Percentiles rank a stretch among this genome's conserved stretches.
phyloP scores from a whole-genome alignment of 2,329 filamentous ascomycete species.

The Calcarisporium arbuscula region DNA sequence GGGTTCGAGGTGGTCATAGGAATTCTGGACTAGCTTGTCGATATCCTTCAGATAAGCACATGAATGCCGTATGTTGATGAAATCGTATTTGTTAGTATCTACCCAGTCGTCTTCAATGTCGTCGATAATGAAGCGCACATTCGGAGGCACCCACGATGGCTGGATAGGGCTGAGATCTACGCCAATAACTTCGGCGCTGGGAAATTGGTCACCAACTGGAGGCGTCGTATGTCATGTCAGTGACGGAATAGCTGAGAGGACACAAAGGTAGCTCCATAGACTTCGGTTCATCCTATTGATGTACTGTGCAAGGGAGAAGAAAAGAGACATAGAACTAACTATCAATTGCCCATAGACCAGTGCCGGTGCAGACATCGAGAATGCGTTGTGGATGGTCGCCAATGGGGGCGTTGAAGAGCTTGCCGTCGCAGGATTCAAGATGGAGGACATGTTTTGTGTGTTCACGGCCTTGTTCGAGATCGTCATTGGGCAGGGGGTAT shows the following conservation, averaged over 20 bases:
- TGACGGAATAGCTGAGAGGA: not conserved
- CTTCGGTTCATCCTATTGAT: not conserved
- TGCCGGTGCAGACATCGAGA: conserved; percentile 33
- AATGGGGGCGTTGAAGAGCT: conserved; percentile 35
- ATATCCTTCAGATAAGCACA: conserved; percentile 13
- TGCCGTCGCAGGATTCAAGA: conserved; percentile 25
- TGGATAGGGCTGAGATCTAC: conserved; percentile 34
- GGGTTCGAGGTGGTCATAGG: conserved; percentile 25
- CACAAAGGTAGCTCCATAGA: not conserved
- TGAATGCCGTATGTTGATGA: conserved; percentile 23
- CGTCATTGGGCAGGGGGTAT: conserved; percentile 34
- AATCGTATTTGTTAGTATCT: conserved; percentile 17
- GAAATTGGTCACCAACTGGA: conserved; percentile 25
- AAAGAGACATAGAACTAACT: conserved; percentile 13
- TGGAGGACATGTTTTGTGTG: conserved; percentile 34
- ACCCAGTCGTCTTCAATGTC: conserved; percentile 27
- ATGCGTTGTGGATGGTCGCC: conserved; percentile 25
- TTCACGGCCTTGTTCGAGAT: conserved; percentile 31
- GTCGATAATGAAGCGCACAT: conserved; percentile 32
- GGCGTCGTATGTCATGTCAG: not conserved
- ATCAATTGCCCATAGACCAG: conserved; percentile 36
- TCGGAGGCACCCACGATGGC: conserved; percentile 32
- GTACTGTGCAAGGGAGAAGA: no score
- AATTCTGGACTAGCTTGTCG: conserved; percentile 10
- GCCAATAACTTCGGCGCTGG: conserved; percentile 29